Percentiles rank a stretch among this genome's conserved stretches.
These are phyloP conservation scores for Camellia oleifera DNA, from an alignment of 179 eudicot genomes.

Conservation along the genomic window DNA sequence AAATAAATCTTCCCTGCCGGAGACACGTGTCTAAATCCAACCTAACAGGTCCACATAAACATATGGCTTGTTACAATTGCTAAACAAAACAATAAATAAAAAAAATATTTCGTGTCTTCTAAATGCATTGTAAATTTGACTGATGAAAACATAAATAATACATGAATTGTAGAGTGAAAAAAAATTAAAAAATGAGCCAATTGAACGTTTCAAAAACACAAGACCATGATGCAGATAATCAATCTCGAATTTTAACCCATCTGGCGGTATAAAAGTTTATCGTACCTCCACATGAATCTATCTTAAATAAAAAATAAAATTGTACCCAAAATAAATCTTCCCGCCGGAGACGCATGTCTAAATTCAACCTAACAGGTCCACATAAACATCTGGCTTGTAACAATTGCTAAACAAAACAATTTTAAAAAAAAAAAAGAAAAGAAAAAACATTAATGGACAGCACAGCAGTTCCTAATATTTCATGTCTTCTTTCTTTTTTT, in stretches of 20 bases:
- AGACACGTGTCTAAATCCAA: background rate
- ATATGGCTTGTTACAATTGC: background rate
- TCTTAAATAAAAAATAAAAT: background rate
- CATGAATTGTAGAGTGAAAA: too few relatives aligned
- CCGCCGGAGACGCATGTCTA: background rate
- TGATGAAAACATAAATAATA: too few relatives aligned
- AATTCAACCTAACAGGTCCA: background rate
- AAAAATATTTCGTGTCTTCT: too few relatives aligned
- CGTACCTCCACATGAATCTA: background rate
- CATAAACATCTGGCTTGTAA: background rate
- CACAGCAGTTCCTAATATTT: background rate
- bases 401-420: background rate
- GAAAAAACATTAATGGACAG: background rate
- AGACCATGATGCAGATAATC: slow-evolving; percentile 3
- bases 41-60: background rate
- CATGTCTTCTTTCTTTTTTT: too few relatives aligned
- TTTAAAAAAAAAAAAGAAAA: too few relatives aligned
- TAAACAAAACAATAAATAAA: background rate
- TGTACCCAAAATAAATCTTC: background rate
- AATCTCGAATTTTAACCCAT: background rate
- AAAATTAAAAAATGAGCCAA: too few relatives aligned
- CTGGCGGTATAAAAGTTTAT: background rate
- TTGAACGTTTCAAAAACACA: background rate
- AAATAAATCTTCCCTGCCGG: background rate
- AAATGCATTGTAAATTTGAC: too few relatives aligned